Percentiles rank a stretch among this genome's conserved stretches.
These are phyloP conservation scores for Chloris gayana DNA, from an alignment of 176 grass and related monocot genomes.

Conservation along the genomic window DNA sequence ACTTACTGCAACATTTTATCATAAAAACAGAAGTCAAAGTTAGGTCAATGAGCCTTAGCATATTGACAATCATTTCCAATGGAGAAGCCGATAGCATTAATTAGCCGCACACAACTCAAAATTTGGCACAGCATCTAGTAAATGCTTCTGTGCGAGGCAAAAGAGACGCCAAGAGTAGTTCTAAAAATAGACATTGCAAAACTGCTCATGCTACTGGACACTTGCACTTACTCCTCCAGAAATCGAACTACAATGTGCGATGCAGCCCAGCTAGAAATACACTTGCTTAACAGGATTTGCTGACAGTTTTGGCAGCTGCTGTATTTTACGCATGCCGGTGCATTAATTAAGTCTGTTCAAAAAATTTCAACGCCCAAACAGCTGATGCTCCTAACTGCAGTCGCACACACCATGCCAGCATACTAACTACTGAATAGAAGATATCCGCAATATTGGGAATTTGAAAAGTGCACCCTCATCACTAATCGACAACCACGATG, in stretches of 20 bases:
- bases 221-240: not conserved
- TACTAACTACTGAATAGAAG: slow-evolving; percentile 8
- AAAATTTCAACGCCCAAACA: slow-evolving; percentile 25
- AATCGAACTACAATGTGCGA: not conserved
- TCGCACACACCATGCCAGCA: not conserved
- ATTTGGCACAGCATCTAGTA: not conserved
- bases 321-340: not conserved
- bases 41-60: slow-evolving; percentile 14
- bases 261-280: slow-evolving; percentile 27
- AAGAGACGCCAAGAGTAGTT: not conserved
- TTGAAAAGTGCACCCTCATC: slow-evolving; percentile 8
- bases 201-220: slow-evolving; percentile 2
- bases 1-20: slow-evolving; percentile 1
- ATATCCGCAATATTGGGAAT: not conserved
- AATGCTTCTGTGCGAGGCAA: not conserved
- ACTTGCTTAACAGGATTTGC: not conserved
- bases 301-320: not conserved
- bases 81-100: not conserved
- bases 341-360: slow-evolving; percentile 2
- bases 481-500: not conserved
- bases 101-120: not conserved
- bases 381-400: not conserved
- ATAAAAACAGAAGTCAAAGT: slow-evolving; percentile 14
- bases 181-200: slow-evolving; percentile 41
- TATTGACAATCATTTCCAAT: slow-evolving; percentile 15